A percentile compares a stretch with the other conserved stretches of the same genome.
These are phyloP conservation scores for Pseudonitzschia delicatissima DNA, from an alignment of 108 stramenopile species.

Conservation along the genomic window DNA sequence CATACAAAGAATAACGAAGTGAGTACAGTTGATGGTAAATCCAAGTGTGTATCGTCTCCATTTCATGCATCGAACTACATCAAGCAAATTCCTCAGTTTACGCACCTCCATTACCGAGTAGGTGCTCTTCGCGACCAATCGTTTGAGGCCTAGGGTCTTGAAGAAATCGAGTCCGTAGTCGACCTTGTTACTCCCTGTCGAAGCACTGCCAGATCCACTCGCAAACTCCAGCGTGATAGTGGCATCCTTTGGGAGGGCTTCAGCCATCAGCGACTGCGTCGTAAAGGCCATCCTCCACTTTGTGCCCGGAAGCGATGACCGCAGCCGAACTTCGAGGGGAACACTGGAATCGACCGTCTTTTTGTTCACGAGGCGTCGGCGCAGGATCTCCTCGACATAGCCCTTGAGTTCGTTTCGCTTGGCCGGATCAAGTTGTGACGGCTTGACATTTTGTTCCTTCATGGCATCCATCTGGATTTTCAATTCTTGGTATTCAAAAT, in stretches of 20 bases:
- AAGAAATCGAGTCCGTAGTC: constrained; percentile 66
- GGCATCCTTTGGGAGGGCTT: constrained; percentile 56
- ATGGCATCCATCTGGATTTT: constrained; percentile 61
- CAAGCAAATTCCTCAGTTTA: no score
- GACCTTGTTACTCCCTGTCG: constrained; percentile 29
- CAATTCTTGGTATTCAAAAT: constrained; percentile 81
- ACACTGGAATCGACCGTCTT: constrained; percentile 29
- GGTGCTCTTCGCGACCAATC: constrained; percentile 50
- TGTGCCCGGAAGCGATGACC: constrained; percentile 36
- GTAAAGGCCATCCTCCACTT: constrained; percentile 65
- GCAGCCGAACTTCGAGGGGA: constrained; percentile 31
- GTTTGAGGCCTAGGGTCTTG: constrained; percentile 56
- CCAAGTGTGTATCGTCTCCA: no score
- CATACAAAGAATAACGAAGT: no score
- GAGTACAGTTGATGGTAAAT: no score
- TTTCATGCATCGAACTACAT: no score
- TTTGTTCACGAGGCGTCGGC: constrained; percentile 3
- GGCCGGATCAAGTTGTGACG: constrained; percentile 31
- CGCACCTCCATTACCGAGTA: constrained; percentile 64
- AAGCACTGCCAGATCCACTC: constrained; percentile 5
- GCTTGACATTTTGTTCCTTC: constrained; percentile 33
- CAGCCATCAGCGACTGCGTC: constrained; percentile 35
- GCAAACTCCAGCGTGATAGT: constrained; percentile 49
- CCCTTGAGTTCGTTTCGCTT: constrained; percentile 50
- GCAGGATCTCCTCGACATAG: constrained; percentile 48